These are phyloP conservation scores for Picea mariana DNA, from an alignment of 83 land plant genomes.

Conservation along the genomic window DNA sequence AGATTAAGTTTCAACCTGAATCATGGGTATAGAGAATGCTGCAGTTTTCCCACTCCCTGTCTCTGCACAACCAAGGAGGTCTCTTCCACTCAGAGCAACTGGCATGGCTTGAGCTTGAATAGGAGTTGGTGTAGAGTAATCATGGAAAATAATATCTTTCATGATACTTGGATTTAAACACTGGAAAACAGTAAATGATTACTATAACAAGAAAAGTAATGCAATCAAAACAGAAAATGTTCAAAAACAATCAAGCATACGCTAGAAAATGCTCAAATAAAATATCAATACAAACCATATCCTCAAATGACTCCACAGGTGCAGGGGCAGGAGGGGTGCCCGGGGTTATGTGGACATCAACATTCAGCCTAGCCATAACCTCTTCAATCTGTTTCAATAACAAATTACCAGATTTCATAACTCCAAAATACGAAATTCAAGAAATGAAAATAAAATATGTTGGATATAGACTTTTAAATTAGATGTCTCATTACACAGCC, in stretches of 20 bases:
- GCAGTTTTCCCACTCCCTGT: slow-evolving; percentile 77
- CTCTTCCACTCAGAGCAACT: slow-evolving; percentile 53
- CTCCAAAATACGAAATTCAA: background rate
- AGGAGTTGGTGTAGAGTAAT: slow-evolving; percentile 69
- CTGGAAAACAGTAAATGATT: slow-evolving; percentile 20
- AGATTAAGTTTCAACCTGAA: slow-evolving; percentile 41
- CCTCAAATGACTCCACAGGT: slow-evolving; percentile 72
- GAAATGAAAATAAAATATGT: background rate
- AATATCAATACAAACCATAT: slow-evolving; percentile 45
- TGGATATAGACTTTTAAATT: background rate
- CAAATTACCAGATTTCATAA: background rate
- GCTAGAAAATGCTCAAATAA: background rate
- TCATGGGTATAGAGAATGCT: slow-evolving; percentile 69
- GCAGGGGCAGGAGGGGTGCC: slow-evolving; percentile 64
- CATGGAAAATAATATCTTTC: slow-evolving; percentile 72
- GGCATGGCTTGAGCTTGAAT: slow-evolving; percentile 74
- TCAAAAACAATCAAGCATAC: background rate
- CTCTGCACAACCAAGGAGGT: slow-evolving; percentile 72
- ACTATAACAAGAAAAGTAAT: background rate
- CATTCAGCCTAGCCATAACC: slow-evolving; percentile 69
- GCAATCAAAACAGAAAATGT: background rate
- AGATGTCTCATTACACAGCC: background rate
- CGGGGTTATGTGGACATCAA: slow-evolving; percentile 64
- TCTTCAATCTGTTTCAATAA: slow-evolving; percentile 53
- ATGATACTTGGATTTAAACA: slow-evolving; percentile 61